phyloP scores from a whole-genome alignment of 1,139 yeast genomes.

The Blastobotrys ciferrii region DNA sequence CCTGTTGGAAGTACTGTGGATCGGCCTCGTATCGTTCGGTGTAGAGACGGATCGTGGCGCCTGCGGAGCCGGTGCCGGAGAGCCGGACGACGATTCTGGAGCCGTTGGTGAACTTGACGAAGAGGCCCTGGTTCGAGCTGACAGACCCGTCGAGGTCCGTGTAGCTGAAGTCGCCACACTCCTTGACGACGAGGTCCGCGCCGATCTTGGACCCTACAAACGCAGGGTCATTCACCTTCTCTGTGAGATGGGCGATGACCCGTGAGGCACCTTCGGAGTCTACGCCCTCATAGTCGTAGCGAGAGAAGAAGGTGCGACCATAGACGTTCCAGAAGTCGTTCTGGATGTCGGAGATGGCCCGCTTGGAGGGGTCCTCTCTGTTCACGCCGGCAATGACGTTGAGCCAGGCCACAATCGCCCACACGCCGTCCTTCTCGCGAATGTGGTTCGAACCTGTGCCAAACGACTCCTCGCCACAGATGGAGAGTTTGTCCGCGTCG shows the following conservation, averaged over 20 bases:
- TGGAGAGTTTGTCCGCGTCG: conserved; percentile 87
- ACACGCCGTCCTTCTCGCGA: conserved; percentile 95
- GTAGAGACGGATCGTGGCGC: conserved; percentile 94
- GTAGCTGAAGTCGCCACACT: conserved; percentile 86
- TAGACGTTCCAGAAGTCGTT: conserved; percentile 84
- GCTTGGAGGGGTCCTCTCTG: conserved; percentile 49
- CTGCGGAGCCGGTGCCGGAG: conserved; percentile 97
- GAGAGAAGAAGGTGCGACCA: conserved; percentile 96
- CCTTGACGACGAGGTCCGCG: conserved; percentile 53
- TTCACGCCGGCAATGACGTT: conserved; percentile 83
- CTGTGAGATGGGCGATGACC: conserved; percentile 58
- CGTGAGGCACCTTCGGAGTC: conserved; percentile 70
- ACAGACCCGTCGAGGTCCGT: conserved; percentile 94
- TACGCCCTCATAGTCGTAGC: conserved; percentile 91
- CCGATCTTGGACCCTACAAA: conserved; percentile 49
- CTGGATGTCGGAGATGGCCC: conserved; percentile 77
- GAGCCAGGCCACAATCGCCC: conserved; percentile 98
- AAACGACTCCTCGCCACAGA: conserved; percentile 97
- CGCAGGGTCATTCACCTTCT: conserved; percentile 28
- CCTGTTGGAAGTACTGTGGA: conserved; percentile 45
- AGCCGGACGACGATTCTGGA: conserved; percentile 85
- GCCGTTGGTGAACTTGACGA: conserved; percentile 76
- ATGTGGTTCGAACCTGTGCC: conserved; percentile 98
- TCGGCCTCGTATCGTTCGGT: conserved; percentile 80
- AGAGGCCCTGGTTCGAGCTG: conserved; percentile 88